Conservation (phyloP, 768 basidiomycete genomes). For the Butyriboletus loyo region DNA sequence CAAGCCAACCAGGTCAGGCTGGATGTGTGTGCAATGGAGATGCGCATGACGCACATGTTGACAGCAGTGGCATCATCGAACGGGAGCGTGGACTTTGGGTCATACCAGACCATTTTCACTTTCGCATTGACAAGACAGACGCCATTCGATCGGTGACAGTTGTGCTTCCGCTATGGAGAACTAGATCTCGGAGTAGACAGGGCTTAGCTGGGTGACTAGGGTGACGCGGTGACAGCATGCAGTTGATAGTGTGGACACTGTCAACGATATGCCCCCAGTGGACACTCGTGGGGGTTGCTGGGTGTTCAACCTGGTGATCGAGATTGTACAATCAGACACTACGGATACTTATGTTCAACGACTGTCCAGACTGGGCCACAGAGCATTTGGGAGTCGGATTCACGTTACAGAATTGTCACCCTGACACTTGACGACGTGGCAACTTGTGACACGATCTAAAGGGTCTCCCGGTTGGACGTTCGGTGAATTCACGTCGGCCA, state of each 20-base stretch:
- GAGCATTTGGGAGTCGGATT: not conserved
- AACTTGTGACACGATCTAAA: not conserved
- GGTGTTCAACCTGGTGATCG: not conserved
- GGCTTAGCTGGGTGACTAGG: not conserved
- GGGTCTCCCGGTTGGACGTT: not conserved
- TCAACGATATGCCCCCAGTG: not conserved
- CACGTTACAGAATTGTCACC: not conserved
- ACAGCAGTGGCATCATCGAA: not conserved
- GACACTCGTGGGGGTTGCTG: not conserved
- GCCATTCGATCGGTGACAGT: constrained; percentile 3
- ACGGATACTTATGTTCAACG: not conserved
- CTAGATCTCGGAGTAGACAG: not conserved
- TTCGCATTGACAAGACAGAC: constrained; percentile 6
- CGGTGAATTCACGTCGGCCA: not conserved
- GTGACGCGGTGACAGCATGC: not conserved
- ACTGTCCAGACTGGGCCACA: not conserved
- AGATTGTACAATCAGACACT: not conserved
- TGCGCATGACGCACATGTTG: not conserved
- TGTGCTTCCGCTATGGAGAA: not conserved
- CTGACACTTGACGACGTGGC: constrained; percentile 1
- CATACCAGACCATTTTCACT: not conserved
- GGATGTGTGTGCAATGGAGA: not conserved
- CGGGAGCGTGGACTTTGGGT: not conserved
- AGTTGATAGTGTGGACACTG: not conserved
- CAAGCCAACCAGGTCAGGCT: not conserved